Conservation (phyloP, 163 green algal genomes). For the Chlorella variabilis region DNA sequence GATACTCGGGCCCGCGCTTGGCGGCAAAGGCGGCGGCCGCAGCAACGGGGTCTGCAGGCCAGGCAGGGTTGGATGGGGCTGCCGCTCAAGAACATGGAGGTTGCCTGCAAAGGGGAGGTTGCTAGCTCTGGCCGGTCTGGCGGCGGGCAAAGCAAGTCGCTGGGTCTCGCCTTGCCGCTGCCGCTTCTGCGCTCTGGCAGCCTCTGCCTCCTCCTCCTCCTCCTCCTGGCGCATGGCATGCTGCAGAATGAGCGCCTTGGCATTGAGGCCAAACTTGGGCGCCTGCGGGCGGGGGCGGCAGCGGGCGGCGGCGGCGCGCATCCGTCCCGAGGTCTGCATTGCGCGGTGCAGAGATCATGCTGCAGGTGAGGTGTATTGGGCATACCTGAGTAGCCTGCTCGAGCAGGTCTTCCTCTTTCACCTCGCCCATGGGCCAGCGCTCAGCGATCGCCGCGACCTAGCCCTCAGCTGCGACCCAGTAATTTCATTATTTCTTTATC, state of each 20-base stretch:
- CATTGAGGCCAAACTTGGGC: constrained; percentile 24
- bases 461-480: no score
- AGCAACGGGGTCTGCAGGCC: background rate
- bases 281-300: background rate
- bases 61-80: no score
- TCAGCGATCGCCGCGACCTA: no score
- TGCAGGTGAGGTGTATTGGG: no score
- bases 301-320: no score
- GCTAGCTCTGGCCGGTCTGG: no score
- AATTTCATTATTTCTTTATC: no score
- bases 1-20: background rate
- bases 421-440: background rate
- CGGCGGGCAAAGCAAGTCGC: no score
- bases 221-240: background rate
- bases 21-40: background rate
- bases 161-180: constrained; percentile 9
- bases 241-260: constrained; percentile 28
- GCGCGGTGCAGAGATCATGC: no score
- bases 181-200: background rate
- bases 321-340: no score
- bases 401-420: background rate
- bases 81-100: no score
- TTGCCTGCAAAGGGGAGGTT: no score
- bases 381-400: background rate
- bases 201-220: background rate